These are phyloP conservation scores for Globisporangium splendens DNA, from an alignment of 352 stramenopile species.

Conservation along the genomic window DNA sequence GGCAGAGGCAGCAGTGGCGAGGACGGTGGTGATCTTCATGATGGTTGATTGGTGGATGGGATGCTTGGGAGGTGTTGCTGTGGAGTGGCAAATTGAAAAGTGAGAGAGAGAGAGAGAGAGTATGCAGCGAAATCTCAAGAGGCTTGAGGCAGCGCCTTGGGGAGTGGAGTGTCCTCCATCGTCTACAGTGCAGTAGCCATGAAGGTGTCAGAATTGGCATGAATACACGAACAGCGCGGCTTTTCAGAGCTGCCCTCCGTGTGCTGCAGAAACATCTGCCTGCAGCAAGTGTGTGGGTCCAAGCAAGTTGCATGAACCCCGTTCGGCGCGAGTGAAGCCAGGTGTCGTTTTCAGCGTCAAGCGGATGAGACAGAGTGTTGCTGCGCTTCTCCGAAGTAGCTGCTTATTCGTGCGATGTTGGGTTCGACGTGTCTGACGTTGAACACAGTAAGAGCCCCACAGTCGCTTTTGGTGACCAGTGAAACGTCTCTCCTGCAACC, in stretches of 20 bases:
- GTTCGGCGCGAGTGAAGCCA: background rate
- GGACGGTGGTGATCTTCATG: constrained; percentile 8
- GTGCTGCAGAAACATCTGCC: background rate
- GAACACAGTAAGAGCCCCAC: no score
- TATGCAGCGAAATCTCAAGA: background rate
- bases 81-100: constrained; percentile 5
- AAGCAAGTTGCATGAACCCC: background rate
- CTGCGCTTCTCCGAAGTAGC: no score
- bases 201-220: no score
- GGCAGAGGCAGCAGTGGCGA: background rate
- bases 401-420: no score
- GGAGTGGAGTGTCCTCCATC: background rate
- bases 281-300: background rate
- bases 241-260: background rate
- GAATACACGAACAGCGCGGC: no score
- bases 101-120: background rate
- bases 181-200: background rate
- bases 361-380: no score
- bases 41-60: background rate
- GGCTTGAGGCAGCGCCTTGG: background rate
- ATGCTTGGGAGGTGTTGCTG: constrained; percentile 1
- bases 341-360: no score
- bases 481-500: no score
- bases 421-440: no score
- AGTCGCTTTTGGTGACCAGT: no score